Evolutionary conservation across 139 green algal genomes (phyloP).

Genomic region (Picochlorum sp.): DNA sequence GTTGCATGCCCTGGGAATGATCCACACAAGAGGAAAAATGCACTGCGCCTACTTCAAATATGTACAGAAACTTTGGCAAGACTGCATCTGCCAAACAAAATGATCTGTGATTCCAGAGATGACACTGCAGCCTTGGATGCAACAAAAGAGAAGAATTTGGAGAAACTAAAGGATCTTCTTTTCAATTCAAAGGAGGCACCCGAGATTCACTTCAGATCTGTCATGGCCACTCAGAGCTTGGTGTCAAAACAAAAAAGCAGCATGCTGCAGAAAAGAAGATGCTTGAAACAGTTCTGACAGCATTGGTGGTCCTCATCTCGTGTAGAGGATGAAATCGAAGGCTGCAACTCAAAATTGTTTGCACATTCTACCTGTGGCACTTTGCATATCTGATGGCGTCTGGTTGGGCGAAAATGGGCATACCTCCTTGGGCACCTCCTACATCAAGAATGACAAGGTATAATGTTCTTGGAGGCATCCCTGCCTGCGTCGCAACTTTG

Average conservation of each 20-base stretch:
- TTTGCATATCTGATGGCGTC: conserved; percentile 84
- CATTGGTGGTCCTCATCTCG: conserved; percentile 37
- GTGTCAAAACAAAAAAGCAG: conserved; percentile 78
- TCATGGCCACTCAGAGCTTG: conserved; percentile 39
- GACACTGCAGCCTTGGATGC: neutral
- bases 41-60: conserved; percentile 10
- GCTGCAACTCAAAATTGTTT: conserved; percentile 47
- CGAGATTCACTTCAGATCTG: conserved; percentile 6
- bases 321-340: conserved; percentile 42
- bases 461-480: conserved; percentile 32
- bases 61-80: conserved; percentile 13
- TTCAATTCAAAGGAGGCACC: neutral
- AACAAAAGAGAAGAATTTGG: conserved; percentile 31
- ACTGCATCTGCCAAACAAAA: conserved; percentile 10
- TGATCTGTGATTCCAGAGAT: conserved; percentile 3
- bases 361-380: conserved; percentile 63
- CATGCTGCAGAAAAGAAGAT: conserved; percentile 68
- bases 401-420: conserved; percentile 24
- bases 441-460: conserved; percentile 19
- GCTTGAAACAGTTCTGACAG: conserved; percentile 37
- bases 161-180: conserved; percentile 12
- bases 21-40: conserved; percentile 1
- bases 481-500: conserved; percentile 24
- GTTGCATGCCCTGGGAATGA: neutral
- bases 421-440: conserved; percentile 10